Percentiles rank a stretch among this genome's conserved stretches.
Conservation (phyloP, 345 rosid species). For the Triadica sebifera region DNA sequence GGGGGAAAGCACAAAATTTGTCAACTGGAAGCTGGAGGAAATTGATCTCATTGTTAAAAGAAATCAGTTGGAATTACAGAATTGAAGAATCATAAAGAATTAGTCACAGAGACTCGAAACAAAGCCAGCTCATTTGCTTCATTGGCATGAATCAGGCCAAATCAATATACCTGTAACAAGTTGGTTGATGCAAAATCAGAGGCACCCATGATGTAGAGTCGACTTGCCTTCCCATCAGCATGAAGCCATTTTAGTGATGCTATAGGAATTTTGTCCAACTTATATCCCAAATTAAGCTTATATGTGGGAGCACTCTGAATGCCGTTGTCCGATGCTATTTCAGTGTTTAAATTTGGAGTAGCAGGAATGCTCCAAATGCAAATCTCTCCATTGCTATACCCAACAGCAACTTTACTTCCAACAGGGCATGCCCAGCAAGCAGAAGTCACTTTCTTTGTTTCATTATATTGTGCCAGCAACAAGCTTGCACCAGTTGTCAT, state of each 20-base stretch:
- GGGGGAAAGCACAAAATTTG: neutral
- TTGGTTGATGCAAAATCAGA: constrained; percentile 49
- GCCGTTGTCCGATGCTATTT: constrained; percentile 36
- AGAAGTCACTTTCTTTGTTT: constrained; percentile 68
- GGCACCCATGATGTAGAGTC: constrained; percentile 65
- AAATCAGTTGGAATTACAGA: neutral
- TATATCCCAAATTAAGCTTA: constrained; percentile 82
- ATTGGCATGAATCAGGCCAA: neutral
- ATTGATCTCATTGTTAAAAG: neutral
- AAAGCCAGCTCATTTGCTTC: neutral
- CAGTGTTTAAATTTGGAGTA: constrained; percentile 33
- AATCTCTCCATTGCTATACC: constrained; percentile 82
- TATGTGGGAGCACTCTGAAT: constrained; percentile 43
- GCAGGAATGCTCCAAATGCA: constrained; percentile 63
- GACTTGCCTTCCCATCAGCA: constrained; percentile 68
- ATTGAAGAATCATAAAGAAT: neutral
- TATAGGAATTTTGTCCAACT: constrained; percentile 69
- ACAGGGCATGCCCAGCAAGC: constrained; percentile 88
- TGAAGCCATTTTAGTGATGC: constrained; percentile 63
- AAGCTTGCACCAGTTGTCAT: constrained; percentile 55
- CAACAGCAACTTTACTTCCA: constrained; percentile 79
- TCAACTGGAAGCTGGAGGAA: neutral
- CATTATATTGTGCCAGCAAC: constrained; percentile 47
- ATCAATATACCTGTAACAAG: constrained; percentile 53
- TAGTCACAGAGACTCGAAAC: neutral